Conservation (phyloP, 495 filamentous ascomycete species). For the Hypoxylon trugodes region DNA sequence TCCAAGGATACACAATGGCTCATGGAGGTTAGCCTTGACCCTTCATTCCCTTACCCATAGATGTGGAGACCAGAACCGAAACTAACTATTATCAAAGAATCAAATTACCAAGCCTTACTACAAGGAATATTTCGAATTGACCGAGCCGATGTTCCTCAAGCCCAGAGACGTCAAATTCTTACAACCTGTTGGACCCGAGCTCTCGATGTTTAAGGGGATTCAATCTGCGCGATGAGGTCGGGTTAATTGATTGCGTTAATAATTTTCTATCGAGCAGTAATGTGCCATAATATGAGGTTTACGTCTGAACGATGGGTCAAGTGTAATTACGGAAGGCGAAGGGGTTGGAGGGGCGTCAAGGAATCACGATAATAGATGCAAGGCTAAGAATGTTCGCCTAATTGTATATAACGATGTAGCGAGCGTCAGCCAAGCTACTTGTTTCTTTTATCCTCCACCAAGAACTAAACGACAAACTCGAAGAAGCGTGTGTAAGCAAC, state of each 20-base stretch:
- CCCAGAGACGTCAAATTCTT: slow-evolving; percentile 51
- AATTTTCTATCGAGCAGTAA: slow-evolving; percentile 8
- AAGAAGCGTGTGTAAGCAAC: slow-evolving; percentile 51
- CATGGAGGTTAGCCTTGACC: slow-evolving; percentile 42
- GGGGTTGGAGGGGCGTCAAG: slow-evolving; percentile 11
- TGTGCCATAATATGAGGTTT: slow-evolving; percentile 17
- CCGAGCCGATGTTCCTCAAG: slow-evolving; percentile 60
- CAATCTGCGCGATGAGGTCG: not conserved
- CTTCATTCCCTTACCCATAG: not conserved
- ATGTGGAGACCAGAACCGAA: not conserved
- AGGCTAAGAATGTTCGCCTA: slow-evolving; percentile 22
- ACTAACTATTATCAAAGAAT: slow-evolving; percentile 42
- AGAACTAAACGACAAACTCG: slow-evolving; percentile 29
- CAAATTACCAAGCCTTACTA: slow-evolving; percentile 62
- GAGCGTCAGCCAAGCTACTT: slow-evolving; percentile 32
- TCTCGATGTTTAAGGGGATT: slow-evolving; percentile 43
- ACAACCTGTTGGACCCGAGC: slow-evolving; percentile 48
- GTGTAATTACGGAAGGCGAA: slow-evolving; percentile 4
- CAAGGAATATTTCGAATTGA: slow-evolving; percentile 56
- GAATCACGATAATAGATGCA: slow-evolving; percentile 10
- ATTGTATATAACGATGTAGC: slow-evolving; percentile 38
- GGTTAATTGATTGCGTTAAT: not conserved
- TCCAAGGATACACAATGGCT: slow-evolving; percentile 52
- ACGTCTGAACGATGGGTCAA: not conserved
- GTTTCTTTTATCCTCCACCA: slow-evolving; percentile 10